phyloP scores from a whole-genome alignment of 495 filamentous ascomycete genomes.

The Neurospora sp. region DNA sequence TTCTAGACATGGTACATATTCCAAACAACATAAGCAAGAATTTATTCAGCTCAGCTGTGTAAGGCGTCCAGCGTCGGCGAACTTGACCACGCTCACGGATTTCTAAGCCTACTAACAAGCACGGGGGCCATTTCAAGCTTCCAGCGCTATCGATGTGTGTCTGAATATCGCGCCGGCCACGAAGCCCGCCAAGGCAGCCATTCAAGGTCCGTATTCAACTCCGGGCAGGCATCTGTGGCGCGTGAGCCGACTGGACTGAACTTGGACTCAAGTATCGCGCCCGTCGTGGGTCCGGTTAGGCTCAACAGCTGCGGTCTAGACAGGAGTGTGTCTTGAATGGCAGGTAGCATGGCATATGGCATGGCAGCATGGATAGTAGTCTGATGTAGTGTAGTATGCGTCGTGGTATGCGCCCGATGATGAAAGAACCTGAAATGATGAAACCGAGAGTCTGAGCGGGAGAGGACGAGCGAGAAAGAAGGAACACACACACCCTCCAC shows the following conservation, averaged over 20 bases:
- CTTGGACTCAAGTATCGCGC: not conserved
- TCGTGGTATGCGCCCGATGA: conserved; percentile 10
- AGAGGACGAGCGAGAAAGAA: conserved; percentile 6
- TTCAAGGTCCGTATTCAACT: not conserved
- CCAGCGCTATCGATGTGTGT: not conserved
- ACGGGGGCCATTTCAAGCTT: not conserved
- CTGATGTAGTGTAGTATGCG: not conserved
- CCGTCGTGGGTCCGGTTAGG: not conserved
- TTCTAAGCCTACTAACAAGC: not conserved
- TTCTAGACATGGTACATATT: not conserved
- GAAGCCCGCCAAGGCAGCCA: not conserved
- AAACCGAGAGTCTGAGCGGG: conserved; percentile 17
- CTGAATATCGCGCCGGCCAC: not conserved
- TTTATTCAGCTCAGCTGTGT: not conserved
- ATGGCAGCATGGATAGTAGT: not conserved
- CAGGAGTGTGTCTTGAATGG: not conserved
- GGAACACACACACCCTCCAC: conserved; percentile 2
- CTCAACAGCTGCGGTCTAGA: not conserved
- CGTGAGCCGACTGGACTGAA: not conserved
- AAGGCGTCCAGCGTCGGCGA: not conserved
- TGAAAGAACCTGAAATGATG: conserved; percentile 21
- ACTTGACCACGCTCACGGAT: not conserved
- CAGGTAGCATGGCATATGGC: not conserved
- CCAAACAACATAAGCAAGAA: not conserved
- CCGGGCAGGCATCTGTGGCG: not conserved